Evolutionary conservation across 2,329 filamentous ascomycete genomes (phyloP).

Genomic region (Aspergillus spinulosporus): DNA sequence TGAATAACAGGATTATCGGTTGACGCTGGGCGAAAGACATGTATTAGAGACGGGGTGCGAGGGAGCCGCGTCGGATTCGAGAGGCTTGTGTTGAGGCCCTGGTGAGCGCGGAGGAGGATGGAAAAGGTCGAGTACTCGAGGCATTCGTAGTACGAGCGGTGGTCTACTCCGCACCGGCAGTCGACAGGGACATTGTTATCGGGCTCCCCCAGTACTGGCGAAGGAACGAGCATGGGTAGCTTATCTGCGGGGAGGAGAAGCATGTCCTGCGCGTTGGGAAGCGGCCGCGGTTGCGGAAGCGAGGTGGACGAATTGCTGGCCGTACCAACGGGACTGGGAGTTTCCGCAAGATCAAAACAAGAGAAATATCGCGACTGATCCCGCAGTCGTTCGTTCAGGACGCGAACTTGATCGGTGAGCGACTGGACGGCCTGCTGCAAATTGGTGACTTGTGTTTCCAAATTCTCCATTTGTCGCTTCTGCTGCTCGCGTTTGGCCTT

Average conservation of each 20-base stretch:
- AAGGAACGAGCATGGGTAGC: slow-evolving; percentile 9
- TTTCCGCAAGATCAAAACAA: slow-evolving; percentile 2
- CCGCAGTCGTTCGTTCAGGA: slow-evolving; percentile 12
- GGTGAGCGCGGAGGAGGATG: slow-evolving; percentile 13
- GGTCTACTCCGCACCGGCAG: slow-evolving; percentile 16
- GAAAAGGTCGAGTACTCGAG: slow-evolving; percentile 16
- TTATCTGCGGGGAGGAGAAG: slow-evolving; percentile 12
- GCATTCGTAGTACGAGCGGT: slow-evolving; percentile 13
- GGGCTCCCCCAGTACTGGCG: slow-evolving; percentile 10
- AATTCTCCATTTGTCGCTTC: slow-evolving; percentile 17
- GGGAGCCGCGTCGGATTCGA: slow-evolving; percentile 14
- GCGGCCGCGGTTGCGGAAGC: neutral
- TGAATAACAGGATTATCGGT: slow-evolving; percentile 17
- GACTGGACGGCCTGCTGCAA: slow-evolving; percentile 14
- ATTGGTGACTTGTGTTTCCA: slow-evolving; percentile 13
- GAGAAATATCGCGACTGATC: slow-evolving; percentile 10
- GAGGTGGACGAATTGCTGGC: neutral
- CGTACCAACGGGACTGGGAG: slow-evolving; percentile 1
- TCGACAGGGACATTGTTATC: slow-evolving; percentile 15
- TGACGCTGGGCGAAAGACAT: slow-evolving; percentile 15
- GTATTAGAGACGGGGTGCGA: slow-evolving; percentile 12
- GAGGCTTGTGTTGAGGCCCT: slow-evolving; percentile 15
- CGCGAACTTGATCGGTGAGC: slow-evolving; percentile 13
- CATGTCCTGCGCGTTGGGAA: slow-evolving; percentile 10
- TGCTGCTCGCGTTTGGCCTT: slow-evolving; percentile 17